Evolutionary conservation across 2,329 filamentous ascomycete species (phyloP).

Genomic region (Bisporella sp.): DNA sequence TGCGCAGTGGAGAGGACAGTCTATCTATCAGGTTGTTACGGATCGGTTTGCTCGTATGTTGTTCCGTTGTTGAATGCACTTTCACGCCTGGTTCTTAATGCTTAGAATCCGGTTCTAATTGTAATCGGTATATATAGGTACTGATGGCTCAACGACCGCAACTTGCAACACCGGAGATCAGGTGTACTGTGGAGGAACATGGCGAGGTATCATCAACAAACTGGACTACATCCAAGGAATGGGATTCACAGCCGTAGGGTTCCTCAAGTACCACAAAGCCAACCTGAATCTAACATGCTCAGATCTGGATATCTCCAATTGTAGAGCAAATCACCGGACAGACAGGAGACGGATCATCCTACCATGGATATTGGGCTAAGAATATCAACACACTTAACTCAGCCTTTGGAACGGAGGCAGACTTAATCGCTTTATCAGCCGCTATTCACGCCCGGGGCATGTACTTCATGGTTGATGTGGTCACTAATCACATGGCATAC

Average conservation of each 20-base stretch:
- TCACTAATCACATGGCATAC: slow-evolving; percentile 40
- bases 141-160: slow-evolving; percentile 28
- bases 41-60: slow-evolving; percentile 16
- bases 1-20: slow-evolving; percentile 6
- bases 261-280: too few species aligned
- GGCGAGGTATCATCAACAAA: slow-evolving; percentile 33
- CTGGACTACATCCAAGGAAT: slow-evolving; percentile 36
- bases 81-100: too few species aligned
- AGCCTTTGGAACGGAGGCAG: slow-evolving; percentile 40
- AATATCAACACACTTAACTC: slow-evolving; percentile 41
- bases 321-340: slow-evolving; percentile 29
- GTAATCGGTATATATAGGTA: slow-evolving; percentile 8
- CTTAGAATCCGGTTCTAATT: too few species aligned
- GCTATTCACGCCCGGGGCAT: slow-evolving; percentile 39
- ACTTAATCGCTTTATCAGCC: slow-evolving; percentile 37
- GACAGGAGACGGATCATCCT: slow-evolving; percentile 32
- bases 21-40: slow-evolving; percentile 39
- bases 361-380: slow-evolving; percentile 39
- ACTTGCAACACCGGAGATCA: slow-evolving; percentile 18
- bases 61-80: not conserved
- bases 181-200: slow-evolving; percentile 41
- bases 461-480: slow-evolving; percentile 46
- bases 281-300: not conserved
- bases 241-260: slow-evolving; percentile 26
- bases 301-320: slow-evolving; percentile 39